phyloP scores from a whole-genome alignment of 2,329 filamentous ascomycete genomes.

The Drechslerella stenobrocha region DNA sequence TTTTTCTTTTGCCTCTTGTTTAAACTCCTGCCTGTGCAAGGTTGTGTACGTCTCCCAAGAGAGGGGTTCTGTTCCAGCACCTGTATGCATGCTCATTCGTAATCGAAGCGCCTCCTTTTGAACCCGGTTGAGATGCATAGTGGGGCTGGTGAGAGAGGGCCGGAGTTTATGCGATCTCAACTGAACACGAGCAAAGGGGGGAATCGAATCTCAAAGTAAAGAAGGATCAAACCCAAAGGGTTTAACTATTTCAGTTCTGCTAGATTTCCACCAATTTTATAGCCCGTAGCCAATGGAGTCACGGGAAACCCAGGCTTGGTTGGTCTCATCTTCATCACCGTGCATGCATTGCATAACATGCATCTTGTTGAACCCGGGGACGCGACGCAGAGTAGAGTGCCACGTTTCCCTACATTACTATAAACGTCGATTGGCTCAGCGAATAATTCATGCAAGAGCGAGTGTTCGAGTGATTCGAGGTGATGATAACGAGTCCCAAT shows the following conservation, averaged over 20 bases:
- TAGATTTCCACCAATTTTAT: too few relatives aligned
- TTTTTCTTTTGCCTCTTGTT: not conserved
- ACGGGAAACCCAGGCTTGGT: not conserved
- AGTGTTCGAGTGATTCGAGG: too few relatives aligned
- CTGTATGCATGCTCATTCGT: conserved; percentile 30
- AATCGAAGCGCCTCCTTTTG: conserved; percentile 42
- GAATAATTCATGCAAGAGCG: too few relatives aligned
- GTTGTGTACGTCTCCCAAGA: conserved; percentile 6
- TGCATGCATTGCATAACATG: conserved; percentile 6
- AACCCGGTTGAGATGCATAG: conserved; percentile 5
- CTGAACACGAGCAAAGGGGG: too few relatives aligned
- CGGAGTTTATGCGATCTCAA: not conserved
- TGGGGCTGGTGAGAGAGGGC: conserved; percentile 11
- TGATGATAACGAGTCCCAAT: too few relatives aligned
- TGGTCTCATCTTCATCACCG: not conserved
- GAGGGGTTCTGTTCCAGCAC: conserved; percentile 14
- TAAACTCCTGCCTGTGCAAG: conserved; percentile 4
- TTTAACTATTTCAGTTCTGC: too few relatives aligned
- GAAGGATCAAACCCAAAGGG: too few relatives aligned
- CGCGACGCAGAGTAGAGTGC: not conserved
- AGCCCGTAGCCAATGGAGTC: not conserved
- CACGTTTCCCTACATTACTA: not conserved
- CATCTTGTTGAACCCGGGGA: not conserved
- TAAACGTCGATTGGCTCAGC: too few relatives aligned
- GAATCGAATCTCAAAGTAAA: too few relatives aligned